Base-by-base conservation (phyloP, 2,329 filamentous ascomycete species). In the Epichloe brachyelytri region DNA sequence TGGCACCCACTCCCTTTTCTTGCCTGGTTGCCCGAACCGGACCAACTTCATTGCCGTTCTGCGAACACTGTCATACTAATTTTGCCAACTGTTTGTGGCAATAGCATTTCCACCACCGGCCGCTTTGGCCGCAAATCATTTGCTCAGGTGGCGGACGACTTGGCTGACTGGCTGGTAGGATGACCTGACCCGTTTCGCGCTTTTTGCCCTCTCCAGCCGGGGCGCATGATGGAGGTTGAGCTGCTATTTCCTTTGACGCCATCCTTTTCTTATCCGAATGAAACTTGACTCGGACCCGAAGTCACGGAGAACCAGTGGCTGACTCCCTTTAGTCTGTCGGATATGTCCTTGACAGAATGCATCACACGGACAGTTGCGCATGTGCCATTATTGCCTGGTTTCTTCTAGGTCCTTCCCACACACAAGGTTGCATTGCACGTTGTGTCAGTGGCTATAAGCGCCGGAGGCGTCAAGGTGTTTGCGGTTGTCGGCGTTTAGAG, bases 211-310 rank as follows among this genome's bases (percentile, higher is more conserved):
- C 26, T 17, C 39, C 39, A 40, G 26, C 26, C 26, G 46, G 46
- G n/a, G n/a, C 41, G 7, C 11, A 47, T 26, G 14, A 45, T 48
- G 20, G 33, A 36, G 19, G 34, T 40, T n/a, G 40, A 36, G n/a
- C 26, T 48, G 34, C 33, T 12, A n/a, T 38, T 26, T 46, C 46
- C 17, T 39, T 39, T 36, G 43, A 46, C 22, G 47, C 51, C 36
- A 19, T 43, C 51, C 37, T 11, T 33, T 45, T 33, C 17, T 37
- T 30, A 49, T 48, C 51, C 51, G 51, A 49, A 45, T 49, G 41
- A 36, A 36, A 52, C 41, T 43, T 40, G 36, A 46, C 36, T 52
- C 51, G 51, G 51, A 39, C 30, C 51, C 51, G 51, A 52, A 49
- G 43, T 19, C 46, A 49, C 22, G 51, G 46, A 43, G 34, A 19